Evolutionary conservation across 352 stramenopile genomes (phyloP).

Genomic region (Phytophthora colocasiae): DNA sequence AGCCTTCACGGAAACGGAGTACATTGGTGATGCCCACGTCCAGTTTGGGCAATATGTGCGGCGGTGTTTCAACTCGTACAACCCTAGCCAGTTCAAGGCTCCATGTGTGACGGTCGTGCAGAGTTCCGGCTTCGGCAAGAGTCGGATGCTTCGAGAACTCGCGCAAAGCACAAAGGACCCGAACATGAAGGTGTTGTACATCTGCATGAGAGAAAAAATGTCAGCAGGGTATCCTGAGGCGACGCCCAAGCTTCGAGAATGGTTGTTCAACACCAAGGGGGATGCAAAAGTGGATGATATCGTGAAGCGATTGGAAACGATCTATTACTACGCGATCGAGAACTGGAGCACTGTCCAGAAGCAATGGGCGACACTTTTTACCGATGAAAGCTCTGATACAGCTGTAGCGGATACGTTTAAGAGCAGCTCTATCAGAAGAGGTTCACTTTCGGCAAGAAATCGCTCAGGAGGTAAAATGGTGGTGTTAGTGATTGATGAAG

Average conservation of each 20-base stretch:
- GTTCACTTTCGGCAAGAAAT: no score
- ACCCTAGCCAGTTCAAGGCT: not conserved
- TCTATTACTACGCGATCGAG: constrained; percentile 5
- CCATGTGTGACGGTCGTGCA: constrained; percentile 11
- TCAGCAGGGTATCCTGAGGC: constrained; percentile 11
- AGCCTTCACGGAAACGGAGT: no score
- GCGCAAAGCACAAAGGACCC: not conserved
- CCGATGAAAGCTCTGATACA: not conserved
- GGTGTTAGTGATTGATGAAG: not conserved
- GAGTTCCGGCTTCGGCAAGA: constrained; percentile 31
- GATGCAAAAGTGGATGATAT: not conserved
- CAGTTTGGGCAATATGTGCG: no score
- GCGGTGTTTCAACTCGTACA: no score
- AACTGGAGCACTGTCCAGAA: constrained; percentile 4
- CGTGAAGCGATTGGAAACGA: not conserved
- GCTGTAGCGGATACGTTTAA: not conserved
- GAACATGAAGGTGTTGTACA: constrained; percentile 15
- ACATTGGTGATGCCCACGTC: no score
- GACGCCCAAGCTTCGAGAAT: constrained; percentile 1
- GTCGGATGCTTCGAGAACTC: constrained; percentile 12
- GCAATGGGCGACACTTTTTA: not conserved
- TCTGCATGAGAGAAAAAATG: not conserved
- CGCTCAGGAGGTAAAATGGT: not conserved
- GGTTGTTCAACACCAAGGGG: not conserved
- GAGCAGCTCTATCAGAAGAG: no score